phyloP scores from a whole-genome alignment of 192 early-diverging fungal species.

The Fimicolochytrium jonesii region DNA sequence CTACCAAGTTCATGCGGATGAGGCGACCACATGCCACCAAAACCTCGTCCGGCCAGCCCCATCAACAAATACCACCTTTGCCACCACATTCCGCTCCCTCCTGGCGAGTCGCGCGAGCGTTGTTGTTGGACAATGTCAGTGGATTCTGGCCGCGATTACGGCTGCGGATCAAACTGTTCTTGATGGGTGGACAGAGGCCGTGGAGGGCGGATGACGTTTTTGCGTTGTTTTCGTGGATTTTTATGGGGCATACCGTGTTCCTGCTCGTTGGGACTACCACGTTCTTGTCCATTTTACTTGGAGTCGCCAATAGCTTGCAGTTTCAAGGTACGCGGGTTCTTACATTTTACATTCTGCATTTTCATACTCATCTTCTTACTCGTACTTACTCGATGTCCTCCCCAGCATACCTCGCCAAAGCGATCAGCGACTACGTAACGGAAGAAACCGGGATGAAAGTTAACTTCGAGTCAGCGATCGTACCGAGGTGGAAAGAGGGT shows the following conservation, averaged over 20 bases:
- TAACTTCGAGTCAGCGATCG: slow-evolving; percentile 85
- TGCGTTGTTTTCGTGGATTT: slow-evolving; percentile 83
- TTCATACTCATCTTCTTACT: too few relatives aligned
- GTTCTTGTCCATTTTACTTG: slow-evolving; percentile 74
- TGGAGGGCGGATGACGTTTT: slow-evolving; percentile 75
- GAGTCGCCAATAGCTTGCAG: slow-evolving; percentile 74
- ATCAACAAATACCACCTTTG: background rate
- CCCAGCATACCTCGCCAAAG: slow-evolving; percentile 69
- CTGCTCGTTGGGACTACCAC: slow-evolving; percentile 86
- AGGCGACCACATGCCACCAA: too few relatives aligned
- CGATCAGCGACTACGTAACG: slow-evolving; percentile 76
- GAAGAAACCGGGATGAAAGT: slow-evolving; percentile 75
- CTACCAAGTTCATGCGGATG: too few relatives aligned
- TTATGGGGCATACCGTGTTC: slow-evolving; percentile 81
- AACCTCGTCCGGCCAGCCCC: too few relatives aligned
- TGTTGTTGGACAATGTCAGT: slow-evolving; percentile 15
- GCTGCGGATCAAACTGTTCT: slow-evolving; percentile 39
- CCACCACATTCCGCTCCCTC: slow-evolving; percentile 1
- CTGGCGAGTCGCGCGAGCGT: slow-evolving; percentile 21
- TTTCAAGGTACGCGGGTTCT: slow-evolving; percentile 58
- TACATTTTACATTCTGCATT: background rate
- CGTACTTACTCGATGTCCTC: too few relatives aligned
- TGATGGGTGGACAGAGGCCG: slow-evolving; percentile 38
- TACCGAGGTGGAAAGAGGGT: slow-evolving; percentile 88
- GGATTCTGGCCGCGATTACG: slow-evolving; percentile 32